Conservation (phyloP, 106 monocot species). For the Dendrobium huoshanense region DNA sequence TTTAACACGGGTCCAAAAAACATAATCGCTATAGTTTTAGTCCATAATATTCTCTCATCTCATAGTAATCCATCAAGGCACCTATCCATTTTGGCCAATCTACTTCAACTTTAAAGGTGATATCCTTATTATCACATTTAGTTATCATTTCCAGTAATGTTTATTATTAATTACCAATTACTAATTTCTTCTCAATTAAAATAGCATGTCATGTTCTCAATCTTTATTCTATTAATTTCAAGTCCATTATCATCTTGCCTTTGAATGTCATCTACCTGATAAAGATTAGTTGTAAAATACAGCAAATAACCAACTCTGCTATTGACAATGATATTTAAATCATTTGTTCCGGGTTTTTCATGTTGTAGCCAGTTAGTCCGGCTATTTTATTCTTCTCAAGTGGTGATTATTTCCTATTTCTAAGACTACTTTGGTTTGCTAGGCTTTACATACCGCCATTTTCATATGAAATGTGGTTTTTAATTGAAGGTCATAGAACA, state of each 20-base stretch:
- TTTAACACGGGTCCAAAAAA: no score
- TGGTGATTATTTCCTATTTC: background rate
- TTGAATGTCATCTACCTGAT: background rate
- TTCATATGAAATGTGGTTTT: slow-evolving; percentile 11
- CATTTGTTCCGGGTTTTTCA: background rate
- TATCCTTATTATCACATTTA: background rate
- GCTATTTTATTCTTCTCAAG: background rate
- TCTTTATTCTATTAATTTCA: background rate
- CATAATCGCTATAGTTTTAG: no score
- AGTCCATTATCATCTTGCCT: background rate
- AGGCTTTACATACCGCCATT: background rate
- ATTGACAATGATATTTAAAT: background rate
- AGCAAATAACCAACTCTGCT: background rate
- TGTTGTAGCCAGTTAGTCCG: background rate
- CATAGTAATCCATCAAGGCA: no score
- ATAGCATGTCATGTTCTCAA: background rate
- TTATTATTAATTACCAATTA: background rate
- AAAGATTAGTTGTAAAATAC: background rate
- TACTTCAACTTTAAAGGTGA: background rate
- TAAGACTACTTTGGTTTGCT: background rate
- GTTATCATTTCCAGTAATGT: background rate
- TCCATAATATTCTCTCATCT: no score
- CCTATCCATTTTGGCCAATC: no score
- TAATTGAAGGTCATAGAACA: slow-evolving; percentile 86
- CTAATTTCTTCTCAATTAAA: background rate